phyloP scores from a whole-genome alignment of 306 rosid species.

The Prunus mongolica region DNA sequence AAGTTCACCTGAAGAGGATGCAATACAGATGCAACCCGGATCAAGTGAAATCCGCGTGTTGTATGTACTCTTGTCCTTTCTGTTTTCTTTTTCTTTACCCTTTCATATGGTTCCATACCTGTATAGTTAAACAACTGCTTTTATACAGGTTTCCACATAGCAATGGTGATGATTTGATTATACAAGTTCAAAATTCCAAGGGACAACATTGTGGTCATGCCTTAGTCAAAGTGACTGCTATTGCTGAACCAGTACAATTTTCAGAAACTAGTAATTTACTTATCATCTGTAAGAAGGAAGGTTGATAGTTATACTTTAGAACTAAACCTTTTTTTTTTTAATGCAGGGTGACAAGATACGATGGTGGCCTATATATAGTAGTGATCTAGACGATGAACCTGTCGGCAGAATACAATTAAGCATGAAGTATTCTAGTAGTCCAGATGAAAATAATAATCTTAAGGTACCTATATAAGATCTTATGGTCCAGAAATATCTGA shows the following conservation, averaged over 20 bases:
- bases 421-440: constrained; percentile 22
- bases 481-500: neutral
- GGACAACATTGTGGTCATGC: constrained; percentile 24
- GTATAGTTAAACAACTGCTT: neutral
- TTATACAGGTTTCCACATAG: constrained; percentile 33
- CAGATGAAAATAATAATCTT: constrained; percentile 15
- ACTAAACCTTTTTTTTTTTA: neutral
- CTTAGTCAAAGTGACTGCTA: constrained; percentile 29
- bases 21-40: constrained; percentile 33
- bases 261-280: neutral
- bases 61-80: constrained; percentile 16
- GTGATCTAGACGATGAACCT: constrained; percentile 27
- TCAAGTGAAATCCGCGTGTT: constrained; percentile 25
- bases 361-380: constrained; percentile 32
- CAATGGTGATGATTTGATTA: constrained; percentile 22
- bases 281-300: neutral
- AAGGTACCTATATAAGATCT: constrained; percentile 17
- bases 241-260: constrained; percentile 27
- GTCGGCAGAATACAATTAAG: constrained; percentile 33
- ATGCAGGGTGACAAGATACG: constrained; percentile 33
- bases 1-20: constrained; percentile 33
- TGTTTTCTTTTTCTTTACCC: neutral
- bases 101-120: neutral
- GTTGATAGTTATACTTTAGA: neutral
- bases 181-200: constrained; percentile 34